These are phyloP conservation scores for Prunus davidiana DNA, from an alignment of 306 rosid genomes.

Conservation along the genomic window DNA sequence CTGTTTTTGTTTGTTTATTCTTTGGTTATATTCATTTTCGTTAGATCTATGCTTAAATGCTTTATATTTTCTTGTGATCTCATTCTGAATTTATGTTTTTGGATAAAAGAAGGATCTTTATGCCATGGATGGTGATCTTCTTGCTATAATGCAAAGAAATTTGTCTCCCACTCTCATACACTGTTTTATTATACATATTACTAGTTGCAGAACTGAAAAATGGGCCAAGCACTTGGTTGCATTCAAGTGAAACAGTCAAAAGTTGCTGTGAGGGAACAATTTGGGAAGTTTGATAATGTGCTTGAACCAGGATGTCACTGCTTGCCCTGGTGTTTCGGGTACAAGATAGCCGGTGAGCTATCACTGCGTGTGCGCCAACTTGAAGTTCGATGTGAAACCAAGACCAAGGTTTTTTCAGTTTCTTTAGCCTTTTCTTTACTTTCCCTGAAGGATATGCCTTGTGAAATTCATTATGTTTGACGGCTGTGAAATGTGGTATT, in stretches of 20 bases:
- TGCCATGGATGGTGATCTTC: too few species aligned
- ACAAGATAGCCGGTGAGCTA: constrained; percentile 49
- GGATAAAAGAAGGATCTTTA: too few species aligned
- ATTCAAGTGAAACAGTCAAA: constrained; percentile 59
- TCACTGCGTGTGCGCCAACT: constrained; percentile 67
- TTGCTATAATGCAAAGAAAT: too few species aligned
- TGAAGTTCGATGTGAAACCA: constrained; percentile 61
- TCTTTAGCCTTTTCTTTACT: background rate
- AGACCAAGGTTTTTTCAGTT: constrained; percentile 49
- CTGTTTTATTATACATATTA: background rate
- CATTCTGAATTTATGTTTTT: background rate
- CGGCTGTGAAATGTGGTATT: background rate
- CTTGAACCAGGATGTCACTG: constrained; percentile 73
- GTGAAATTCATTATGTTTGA: background rate
- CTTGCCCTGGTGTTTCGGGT: constrained; percentile 69
- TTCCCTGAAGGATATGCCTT: background rate
- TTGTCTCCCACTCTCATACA: too few species aligned
- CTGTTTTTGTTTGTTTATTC: too few species aligned
- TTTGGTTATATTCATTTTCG: too few species aligned
- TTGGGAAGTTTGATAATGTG: constrained; percentile 49
- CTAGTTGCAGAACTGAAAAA: constrained; percentile 35
- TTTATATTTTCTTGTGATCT: background rate
- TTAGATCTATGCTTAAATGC: background rate
- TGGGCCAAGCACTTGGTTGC: constrained; percentile 66
- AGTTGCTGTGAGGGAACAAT: constrained; percentile 60